These are phyloP conservation scores for Paraphoma sp. DNA, from an alignment of 2,329 filamentous ascomycete species.

Conservation along the genomic window DNA sequence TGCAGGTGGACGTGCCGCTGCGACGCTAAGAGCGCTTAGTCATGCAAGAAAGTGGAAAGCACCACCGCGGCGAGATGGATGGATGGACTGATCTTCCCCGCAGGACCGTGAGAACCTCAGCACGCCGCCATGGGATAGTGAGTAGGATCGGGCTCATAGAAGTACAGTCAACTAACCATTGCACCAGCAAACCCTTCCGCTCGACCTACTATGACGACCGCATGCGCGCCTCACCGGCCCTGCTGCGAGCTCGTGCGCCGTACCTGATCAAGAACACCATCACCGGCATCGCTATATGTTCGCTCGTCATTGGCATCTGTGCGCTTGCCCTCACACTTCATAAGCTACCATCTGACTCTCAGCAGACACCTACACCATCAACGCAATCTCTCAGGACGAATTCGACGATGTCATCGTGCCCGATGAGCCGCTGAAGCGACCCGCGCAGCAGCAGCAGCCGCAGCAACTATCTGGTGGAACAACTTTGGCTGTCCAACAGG, in stretches of 20 bases:
- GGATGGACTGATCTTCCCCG: slow-evolving; percentile 18
- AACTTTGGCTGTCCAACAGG: slow-evolving; percentile 38
- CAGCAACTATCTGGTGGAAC: slow-evolving; percentile 30
- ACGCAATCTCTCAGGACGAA: slow-evolving; percentile 91
- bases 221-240: slow-evolving; percentile 83
- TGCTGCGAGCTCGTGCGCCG: slow-evolving; percentile 89
- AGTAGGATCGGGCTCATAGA: slow-evolving; percentile 12
- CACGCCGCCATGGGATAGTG: slow-evolving; percentile 45
- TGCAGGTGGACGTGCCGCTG: slow-evolving; percentile 1
- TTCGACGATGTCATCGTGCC: slow-evolving; percentile 96
- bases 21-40: slow-evolving; percentile 2
- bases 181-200: slow-evolving; percentile 54
- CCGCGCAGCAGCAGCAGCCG: slow-evolving; percentile 35
- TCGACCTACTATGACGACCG: slow-evolving; percentile 92
- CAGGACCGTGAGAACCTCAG: slow-evolving; percentile 21
- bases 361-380: slow-evolving; percentile 74
- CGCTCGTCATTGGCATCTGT: slow-evolving; percentile 87
- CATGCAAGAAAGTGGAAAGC: slow-evolving; percentile 16
- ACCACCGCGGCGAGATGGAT: slow-evolving; percentile 24
- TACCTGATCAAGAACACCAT: slow-evolving; percentile 90
- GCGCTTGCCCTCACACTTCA: slow-evolving; percentile 25
- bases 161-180: slow-evolving; percentile 7
- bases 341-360: slow-evolving; percentile 14
- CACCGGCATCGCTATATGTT: slow-evolving; percentile 77
- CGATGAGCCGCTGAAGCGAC: slow-evolving; percentile 66